Evolutionary conservation across 1,284 basidiomycete genomes (phyloP).

Genomic region (Coniophora puteana): DNA sequence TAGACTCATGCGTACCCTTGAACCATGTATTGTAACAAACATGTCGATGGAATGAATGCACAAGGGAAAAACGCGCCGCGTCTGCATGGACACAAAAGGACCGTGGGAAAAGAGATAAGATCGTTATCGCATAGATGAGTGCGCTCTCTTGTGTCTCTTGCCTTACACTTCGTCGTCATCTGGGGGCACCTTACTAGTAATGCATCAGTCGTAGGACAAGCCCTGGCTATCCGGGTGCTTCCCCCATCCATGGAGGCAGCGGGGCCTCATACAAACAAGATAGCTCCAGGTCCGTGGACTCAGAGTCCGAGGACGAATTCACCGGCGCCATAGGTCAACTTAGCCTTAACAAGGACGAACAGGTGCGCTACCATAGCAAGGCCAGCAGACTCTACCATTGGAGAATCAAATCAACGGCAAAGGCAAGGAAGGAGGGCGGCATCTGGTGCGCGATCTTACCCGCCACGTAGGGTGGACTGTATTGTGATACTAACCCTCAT

Average conservation of each 20-base stretch:
- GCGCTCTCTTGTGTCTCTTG: too few species aligned
- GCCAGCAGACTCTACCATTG: conserved; percentile 78
- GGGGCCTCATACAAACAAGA: conserved; percentile 16
- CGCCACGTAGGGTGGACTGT: neutral
- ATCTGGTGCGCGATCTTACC: conserved; percentile 55
- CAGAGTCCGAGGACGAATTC: conserved; percentile 48
- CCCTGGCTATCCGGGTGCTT: conserved; percentile 10
- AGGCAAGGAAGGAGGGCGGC: conserved; percentile 70
- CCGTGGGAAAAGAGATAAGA: too few species aligned
- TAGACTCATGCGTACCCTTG: too few species aligned
- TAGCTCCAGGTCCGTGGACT: conserved; percentile 28
- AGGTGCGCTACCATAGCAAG: conserved; percentile 78
- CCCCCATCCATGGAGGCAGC: conserved; percentile 12
- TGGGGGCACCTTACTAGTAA: neutral
- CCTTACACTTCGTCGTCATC: too few species aligned
- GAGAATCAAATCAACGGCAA: conserved; percentile 53
- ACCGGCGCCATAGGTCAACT: conserved; percentile 77
- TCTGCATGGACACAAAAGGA: too few species aligned
- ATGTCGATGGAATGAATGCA: too few species aligned
- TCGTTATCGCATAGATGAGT: too few species aligned
- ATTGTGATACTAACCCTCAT: neutral
- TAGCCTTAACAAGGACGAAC: conserved; percentile 78
- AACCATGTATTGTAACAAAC: too few species aligned
- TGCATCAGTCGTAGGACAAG: conserved; percentile 14
- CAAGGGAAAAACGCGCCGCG: too few species aligned